These are phyloP conservation scores for carrot (Daucus carota) DNA, from an alignment of 129 eudicot genomes.

Conservation along the genomic window DH1_v3.0 NC_030387.2:28242001-28242500, in stretches of 20 bases:
- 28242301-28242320: conserved; percentile 94
- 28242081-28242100: neutral
- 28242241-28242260: neutral
- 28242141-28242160: neutral
- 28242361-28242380: conserved; percentile 86
- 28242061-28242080: neutral
- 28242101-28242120: neutral
- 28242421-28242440: conserved; percentile 68
- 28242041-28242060: too few species aligned
- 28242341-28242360: conserved; percentile 90
- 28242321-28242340: conserved; percentile 55
- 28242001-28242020: too few species aligned
- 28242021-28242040: too few species aligned
- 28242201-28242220: too few species aligned
- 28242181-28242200: neutral
- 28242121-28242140: neutral
- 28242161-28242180: neutral
- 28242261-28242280: neutral
- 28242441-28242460: neutral
- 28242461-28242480: neutral
- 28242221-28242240: neutral
- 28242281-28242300: neutral
- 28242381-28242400: conserved; percentile 64
- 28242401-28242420: conserved; percentile 89
- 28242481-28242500: neutral